Evolutionary conservation across 306 rosid species (phyloP).

Genomic region (Cucumis melo): DNA sequence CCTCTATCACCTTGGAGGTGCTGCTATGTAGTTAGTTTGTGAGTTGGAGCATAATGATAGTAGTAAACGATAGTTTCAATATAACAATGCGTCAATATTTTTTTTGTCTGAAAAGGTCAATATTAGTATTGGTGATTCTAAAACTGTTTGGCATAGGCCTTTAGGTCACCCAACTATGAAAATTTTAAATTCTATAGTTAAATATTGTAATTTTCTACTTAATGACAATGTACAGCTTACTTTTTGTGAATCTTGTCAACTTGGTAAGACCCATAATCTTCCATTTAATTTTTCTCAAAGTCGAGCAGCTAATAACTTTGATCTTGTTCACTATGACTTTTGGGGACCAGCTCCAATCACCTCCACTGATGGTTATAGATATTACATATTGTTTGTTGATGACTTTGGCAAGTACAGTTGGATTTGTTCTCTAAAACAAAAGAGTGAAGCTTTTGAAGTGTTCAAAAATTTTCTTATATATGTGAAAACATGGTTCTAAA

Average conservation of each 20-base stretch:
- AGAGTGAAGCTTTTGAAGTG: neutral
- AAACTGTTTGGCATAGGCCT: neutral
- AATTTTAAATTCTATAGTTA: neutral
- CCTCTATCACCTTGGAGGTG: neutral
- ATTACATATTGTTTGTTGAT: neutral
- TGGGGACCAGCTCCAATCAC: neutral
- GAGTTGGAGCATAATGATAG: too few species aligned
- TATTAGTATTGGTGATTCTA: neutral
- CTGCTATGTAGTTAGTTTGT: too few species aligned
- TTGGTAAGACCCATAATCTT: neutral
- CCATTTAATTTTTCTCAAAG: neutral
- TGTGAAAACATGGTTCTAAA: neutral
- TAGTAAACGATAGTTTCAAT: too few species aligned
- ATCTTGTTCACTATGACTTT: neutral
- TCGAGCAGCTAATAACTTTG: too few species aligned
- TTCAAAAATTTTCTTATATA: neutral
- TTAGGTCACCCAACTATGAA: neutral
- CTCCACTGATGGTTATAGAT: neutral
- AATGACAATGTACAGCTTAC: rapidly evolving
- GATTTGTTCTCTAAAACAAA: neutral
- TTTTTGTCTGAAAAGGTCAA: too few species aligned
- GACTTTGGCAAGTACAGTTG: neutral
- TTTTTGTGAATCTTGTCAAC: neutral
- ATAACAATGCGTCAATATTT: neutral
- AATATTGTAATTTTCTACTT: neutral